Conservation (phyloP, 2,329 filamentous ascomycete genomes). For the Pseudopithomyces chartarum region DNA sequence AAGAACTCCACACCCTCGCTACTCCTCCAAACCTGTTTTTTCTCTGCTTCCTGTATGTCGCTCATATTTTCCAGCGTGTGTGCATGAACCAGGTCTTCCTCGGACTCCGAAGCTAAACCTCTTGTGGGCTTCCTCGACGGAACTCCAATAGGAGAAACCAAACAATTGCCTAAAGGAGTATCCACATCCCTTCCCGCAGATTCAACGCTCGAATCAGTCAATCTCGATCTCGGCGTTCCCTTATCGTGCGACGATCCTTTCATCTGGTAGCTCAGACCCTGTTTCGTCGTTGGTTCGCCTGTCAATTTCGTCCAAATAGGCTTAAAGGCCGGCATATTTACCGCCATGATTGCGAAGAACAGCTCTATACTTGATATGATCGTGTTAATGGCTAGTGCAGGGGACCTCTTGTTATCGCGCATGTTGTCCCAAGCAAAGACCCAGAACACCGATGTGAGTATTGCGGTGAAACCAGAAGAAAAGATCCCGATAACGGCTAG, state of each 20-base stretch:
- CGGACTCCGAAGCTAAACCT: conserved; percentile 1
- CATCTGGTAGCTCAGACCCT: not conserved
- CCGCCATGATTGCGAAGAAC: not conserved
- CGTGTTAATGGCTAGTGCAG: not conserved
- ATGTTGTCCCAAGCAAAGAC: conserved; percentile 1
- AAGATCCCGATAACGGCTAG: not conserved
- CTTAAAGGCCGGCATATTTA: conserved; percentile 1
- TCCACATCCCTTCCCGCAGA: too few species aligned
- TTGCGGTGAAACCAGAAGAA: not conserved
- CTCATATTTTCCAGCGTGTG: not conserved
- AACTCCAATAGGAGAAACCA: not conserved
- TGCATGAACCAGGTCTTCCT: not conserved
- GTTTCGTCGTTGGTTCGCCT: not conserved
- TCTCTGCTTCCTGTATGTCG: not conserved
- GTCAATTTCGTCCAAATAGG: not conserved
- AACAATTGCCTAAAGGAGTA: not conserved
- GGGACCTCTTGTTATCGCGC: not conserved
- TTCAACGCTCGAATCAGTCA: too few species aligned
- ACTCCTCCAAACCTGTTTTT: not conserved
- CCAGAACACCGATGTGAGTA: not conserved
- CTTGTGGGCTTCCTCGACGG: not conserved
- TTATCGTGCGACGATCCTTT: not conserved
- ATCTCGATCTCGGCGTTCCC: not conserved
- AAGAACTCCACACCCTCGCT: not conserved
- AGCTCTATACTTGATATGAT: not conserved